Conservation (phyloP, 306 rosid genomes). For the Mimosa pudica region DNA sequence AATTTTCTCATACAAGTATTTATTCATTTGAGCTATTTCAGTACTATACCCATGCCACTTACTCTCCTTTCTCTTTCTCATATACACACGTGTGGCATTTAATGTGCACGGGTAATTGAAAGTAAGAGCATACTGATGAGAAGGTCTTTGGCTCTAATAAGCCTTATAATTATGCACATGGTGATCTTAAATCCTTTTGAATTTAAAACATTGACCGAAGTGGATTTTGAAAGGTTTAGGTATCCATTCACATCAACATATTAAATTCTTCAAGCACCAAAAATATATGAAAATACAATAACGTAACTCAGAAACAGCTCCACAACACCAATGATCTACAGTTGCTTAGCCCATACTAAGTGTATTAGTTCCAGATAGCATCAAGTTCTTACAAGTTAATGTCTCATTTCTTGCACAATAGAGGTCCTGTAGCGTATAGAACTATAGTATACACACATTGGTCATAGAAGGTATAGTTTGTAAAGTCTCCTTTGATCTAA, state of each 20-base stretch:
- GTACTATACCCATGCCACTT: no score
- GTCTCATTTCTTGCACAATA: neutral
- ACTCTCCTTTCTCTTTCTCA: no score
- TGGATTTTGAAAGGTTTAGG: neutral
- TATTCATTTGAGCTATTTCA: no score
- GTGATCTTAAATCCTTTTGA: neutral
- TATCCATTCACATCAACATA: neutral
- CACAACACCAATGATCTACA: neutral
- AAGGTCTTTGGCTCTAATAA: neutral
- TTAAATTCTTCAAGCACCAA: neutral
- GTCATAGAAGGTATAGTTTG: neutral
- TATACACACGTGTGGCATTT: neutral
- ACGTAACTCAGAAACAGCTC: neutral
- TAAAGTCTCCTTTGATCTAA: neutral
- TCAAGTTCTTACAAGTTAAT: neutral
- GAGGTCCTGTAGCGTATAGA: neutral
- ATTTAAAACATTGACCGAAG: neutral
- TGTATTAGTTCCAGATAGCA: neutral
- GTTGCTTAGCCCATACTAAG: neutral
- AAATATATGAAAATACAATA: neutral
- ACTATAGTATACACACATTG: neutral
- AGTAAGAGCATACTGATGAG: neutral
- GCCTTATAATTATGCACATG: neutral
- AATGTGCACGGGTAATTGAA: no score
- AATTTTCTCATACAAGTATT: no score